Conservation (phyloP, 805 yeast genomes). For the Nakazawaea populi region DNA sequence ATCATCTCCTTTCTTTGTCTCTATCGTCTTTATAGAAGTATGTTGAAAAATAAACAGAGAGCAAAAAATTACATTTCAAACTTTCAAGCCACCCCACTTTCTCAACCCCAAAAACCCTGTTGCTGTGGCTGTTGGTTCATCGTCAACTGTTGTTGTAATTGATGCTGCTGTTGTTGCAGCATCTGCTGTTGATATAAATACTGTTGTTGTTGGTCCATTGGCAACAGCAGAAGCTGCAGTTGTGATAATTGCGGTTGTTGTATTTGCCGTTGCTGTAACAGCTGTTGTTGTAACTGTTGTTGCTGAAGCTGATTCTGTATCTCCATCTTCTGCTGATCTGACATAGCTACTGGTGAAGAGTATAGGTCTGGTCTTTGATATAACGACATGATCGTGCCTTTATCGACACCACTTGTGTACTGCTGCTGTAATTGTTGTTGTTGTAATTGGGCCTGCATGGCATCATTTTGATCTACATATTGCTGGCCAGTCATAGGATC, state of each 20-base stretch:
- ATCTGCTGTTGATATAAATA: conserved; percentile 10
- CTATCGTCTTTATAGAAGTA: no score
- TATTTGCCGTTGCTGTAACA: conserved; percentile 15
- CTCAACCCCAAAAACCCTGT: conserved; percentile 2
- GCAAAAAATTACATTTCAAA: no score
- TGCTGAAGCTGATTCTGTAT: conserved; percentile 2
- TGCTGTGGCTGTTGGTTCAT: conserved; percentile 9
- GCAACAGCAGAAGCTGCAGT: not conserved
- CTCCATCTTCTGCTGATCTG: conserved; percentile 11
- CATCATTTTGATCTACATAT: conserved; percentile 36
- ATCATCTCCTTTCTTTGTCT: no score
- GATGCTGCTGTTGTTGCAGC: conserved; percentile 11
- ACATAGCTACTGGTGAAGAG: conserved; percentile 24
- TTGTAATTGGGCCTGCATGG: conserved; percentile 26
- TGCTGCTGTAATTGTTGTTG: conserved; percentile 11
- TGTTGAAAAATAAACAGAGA: no score
- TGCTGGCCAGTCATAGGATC: conserved; percentile 62
- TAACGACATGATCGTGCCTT: conserved; percentile 33
- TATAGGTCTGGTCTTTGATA: conserved; percentile 32
- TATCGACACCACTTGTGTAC: conserved; percentile 23
- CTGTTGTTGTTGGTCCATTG: conserved; percentile 4
- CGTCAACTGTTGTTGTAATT: conserved; percentile 8
- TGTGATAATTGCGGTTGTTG: conserved; percentile 12
- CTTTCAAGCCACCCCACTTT: no score
- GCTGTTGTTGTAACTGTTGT: conserved; percentile 13